Percentiles rank a stretch among this genome's conserved stretches.
These are phyloP conservation scores for Citrus unshiu DNA, from an alignment of 345 rosid species.

Conservation along the genomic window DNA sequence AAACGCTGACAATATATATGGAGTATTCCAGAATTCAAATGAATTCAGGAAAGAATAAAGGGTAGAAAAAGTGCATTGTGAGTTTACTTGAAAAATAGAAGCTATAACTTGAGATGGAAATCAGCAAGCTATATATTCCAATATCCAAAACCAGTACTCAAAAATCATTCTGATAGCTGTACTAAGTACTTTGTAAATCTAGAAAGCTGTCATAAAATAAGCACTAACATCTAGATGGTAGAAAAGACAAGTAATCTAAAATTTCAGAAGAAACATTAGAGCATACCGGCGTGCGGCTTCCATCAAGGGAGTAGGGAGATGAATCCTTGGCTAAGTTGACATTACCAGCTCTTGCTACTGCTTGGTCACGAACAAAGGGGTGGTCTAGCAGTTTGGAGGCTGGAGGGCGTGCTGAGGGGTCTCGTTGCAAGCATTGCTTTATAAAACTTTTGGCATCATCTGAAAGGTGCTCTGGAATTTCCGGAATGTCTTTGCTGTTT, in stretches of 20 bases:
- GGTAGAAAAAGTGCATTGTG: neutral
- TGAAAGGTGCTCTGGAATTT: conserved; percentile 89
- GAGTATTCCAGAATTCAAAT: neutral
- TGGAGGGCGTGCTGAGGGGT: conserved; percentile 76
- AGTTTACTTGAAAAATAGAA: neutral
- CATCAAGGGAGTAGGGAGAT: conserved; percentile 57
- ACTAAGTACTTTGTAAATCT: neutral
- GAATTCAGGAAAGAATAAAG: neutral
- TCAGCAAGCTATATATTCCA: neutral
- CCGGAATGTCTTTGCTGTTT: conserved; percentile 91
- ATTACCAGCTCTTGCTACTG: conserved; percentile 45
- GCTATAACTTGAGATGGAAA: neutral
- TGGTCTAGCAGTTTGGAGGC: conserved; percentile 79
- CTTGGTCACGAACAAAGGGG: conserved; percentile 65
- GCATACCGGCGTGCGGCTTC: conserved; percentile 67
- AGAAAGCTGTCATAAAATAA: neutral
- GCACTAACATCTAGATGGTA: neutral
- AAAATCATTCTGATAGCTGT: neutral
- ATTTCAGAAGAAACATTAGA: neutral
- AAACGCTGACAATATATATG: neutral
- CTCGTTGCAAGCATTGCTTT: conserved; percentile 82
- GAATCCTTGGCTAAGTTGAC: conserved; percentile 49
- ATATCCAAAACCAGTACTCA: neutral
- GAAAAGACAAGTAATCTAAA: neutral
- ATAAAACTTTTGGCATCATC: conserved; percentile 74